phyloP scores from a whole-genome alignment of 805 yeast genomes.

The Ogataea pilisensis region DNA sequence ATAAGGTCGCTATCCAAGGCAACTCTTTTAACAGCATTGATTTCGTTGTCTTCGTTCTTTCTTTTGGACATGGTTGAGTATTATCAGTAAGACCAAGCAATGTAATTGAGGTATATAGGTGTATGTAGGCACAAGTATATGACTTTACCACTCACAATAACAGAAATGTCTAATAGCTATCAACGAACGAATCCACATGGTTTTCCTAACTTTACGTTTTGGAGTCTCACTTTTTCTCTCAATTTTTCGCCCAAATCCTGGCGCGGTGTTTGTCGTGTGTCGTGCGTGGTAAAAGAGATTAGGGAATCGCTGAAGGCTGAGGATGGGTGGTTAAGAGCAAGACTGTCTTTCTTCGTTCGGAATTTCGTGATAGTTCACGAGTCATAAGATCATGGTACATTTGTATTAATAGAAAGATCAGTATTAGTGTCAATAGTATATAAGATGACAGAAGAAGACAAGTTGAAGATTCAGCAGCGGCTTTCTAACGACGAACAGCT shows the following conservation, averaged over 20 bases:
- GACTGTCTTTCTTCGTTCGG: no score
- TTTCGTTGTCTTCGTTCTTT: slow-evolving; percentile 62
- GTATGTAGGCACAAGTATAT: no score
- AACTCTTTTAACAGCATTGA: slow-evolving; percentile 57
- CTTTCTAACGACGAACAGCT: background rate
- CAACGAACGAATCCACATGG: background rate
- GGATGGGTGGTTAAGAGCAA: no score
- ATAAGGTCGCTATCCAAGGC: slow-evolving; percentile 64
- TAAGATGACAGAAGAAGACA: background rate
- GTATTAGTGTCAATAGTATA: no score
- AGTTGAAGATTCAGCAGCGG: background rate
- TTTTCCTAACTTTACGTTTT: background rate
- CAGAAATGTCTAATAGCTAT: no score
- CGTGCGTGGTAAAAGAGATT: background rate
- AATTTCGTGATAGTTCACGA: no score
- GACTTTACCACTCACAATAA: no score
- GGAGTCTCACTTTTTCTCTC: background rate
- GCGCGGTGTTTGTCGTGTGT: background rate
- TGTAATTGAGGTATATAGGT: no score
- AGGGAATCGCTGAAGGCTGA: background rate
- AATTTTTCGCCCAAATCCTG: no score
- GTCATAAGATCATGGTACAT: no score
- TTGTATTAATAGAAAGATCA: no score
- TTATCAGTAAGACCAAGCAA: no score
- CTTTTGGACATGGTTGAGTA: slow-evolving; percentile 46